Evolutionary conservation across 768 basidiomycete species (phyloP), one percentile per base, ranked within the genome.

Genomic region (Rickenella mellea): DNA sequence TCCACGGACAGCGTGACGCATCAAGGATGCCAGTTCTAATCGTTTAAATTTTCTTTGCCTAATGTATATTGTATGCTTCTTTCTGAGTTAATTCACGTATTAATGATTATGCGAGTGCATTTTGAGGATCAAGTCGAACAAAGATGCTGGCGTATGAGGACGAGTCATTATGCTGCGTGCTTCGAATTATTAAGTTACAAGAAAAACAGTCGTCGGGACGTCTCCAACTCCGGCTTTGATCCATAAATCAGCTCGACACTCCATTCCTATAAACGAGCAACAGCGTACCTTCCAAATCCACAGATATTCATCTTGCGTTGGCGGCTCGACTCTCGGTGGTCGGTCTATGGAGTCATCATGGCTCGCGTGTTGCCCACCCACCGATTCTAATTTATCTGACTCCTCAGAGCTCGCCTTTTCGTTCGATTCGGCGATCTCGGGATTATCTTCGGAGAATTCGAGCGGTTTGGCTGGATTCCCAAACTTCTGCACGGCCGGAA

Each of bases 121-220:
- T n/a, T n/a, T n/a, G n/a, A n/a, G n/a, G n/a, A n/a, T n/a, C n/a
- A n/a, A n/a, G n/a, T n/a, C n/a, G n/a, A n/a, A n/a, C n/a, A n/a
- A n/a, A n/a, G n/a, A n/a, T n/a, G n/a, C n/a, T n/a, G n/a, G n/a
- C n/a, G n/a, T n/a, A n/a, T n/a, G n/a, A n/a, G n/a, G n/a, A n/a
- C n/a, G n/a, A n/a, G n/a, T n/a, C n/a, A n/a, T n/a, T n/a, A n/a
- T n/a, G n/a, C n/a, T n/a, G n/a, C n/a, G n/a, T n/a, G n/a, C n/a
- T n/a, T n/a, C n/a, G n/a, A n/a, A n/a, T n/a, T n/a, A n/a, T n/a
- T n/a, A n/a, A 8, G 42, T 61, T 63, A 96, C 52, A 96, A 63
- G 68, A 94, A 96, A 66, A 96, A 96, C 12, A 89, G 94, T 54
- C 78, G 71, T 60, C 91, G 76, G 9, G 83, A 83, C 3, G 87